Conservation (phyloP, 2,329 filamentous ascomycete genomes). For the Periconia sp. region DNA sequence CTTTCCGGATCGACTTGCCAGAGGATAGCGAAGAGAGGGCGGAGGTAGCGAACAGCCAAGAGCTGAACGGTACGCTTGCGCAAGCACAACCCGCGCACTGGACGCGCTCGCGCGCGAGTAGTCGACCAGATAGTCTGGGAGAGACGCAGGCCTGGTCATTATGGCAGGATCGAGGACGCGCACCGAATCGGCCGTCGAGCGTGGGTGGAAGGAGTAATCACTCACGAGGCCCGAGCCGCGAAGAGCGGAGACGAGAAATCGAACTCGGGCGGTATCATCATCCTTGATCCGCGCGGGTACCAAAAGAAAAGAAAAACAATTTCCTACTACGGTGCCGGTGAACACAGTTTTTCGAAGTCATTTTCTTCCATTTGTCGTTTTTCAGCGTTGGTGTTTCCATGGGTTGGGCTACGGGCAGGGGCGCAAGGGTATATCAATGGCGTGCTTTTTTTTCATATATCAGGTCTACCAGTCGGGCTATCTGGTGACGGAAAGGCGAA, state of each 20-base stretch:
- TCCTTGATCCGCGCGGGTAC: slow-evolving; percentile 5
- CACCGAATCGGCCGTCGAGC: slow-evolving; percentile 27
- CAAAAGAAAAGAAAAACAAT: no score
- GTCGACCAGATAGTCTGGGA: slow-evolving; percentile 29
- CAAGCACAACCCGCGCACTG: slow-evolving; percentile 19
- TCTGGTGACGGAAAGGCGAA: no score
- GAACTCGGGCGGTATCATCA: slow-evolving; percentile 34
- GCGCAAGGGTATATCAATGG: no score
- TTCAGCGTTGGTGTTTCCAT: no score
- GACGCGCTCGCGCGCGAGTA: slow-evolving; percentile 24
- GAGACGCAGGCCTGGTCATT: slow-evolving; percentile 33
- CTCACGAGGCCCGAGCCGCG: slow-evolving; percentile 39
- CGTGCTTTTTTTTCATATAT: no score
- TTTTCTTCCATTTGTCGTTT: no score
- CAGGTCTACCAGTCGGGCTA: no score
- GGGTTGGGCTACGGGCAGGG: no score
- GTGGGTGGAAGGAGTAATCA: slow-evolving; percentile 28
- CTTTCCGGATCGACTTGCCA: slow-evolving; percentile 47
- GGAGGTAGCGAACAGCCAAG: slow-evolving; percentile 26
- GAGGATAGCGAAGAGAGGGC: slow-evolving; percentile 33
- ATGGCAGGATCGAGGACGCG: slow-evolving; percentile 34
- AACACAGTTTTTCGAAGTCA: no score
- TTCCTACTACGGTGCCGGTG: no score
- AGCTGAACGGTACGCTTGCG: slow-evolving; percentile 32
- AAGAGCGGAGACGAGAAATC: slow-evolving; percentile 45